Conservation (phyloP, 192 early-diverging fungal genomes). For the Podila epicladia region DNA sequence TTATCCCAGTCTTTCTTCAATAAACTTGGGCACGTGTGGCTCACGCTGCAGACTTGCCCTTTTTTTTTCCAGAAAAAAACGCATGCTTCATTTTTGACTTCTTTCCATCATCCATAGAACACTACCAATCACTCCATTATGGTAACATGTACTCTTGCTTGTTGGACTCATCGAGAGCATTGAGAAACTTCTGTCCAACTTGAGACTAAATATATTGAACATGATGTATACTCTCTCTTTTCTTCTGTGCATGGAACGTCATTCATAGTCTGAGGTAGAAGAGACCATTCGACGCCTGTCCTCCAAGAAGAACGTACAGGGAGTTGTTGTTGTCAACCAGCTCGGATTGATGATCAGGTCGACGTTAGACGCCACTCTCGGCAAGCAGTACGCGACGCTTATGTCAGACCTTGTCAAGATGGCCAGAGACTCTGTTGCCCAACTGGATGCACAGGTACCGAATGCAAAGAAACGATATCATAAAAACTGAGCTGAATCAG, state of each 20-base stretch:
- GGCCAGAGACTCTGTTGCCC: conserved; percentile 76
- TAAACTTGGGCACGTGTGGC: too few relatives aligned
- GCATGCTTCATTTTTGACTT: too few relatives aligned
- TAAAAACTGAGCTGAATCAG: too few relatives aligned
- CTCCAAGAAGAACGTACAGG: conserved; percentile 91
- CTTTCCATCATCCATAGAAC: too few relatives aligned
- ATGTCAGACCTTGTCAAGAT: conserved; percentile 86
- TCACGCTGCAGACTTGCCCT: too few relatives aligned
- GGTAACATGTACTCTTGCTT: too few relatives aligned
- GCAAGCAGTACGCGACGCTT: conserved; percentile 84
- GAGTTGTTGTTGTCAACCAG: conserved; percentile 90
- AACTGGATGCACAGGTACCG: conserved; percentile 85
- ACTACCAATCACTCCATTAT: too few relatives aligned
- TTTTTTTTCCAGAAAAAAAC: too few relatives aligned
- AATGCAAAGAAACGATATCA: too few relatives aligned
- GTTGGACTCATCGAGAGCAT: too few relatives aligned
- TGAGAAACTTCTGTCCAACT: too few relatives aligned
- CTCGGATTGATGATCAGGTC: conserved; percentile 93
- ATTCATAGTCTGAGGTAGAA: conserved; percentile 77
- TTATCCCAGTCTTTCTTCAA: background rate
- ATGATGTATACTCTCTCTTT: background rate
- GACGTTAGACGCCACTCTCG: conserved; percentile 82
- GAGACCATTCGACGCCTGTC: conserved; percentile 93
- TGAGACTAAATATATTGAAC: too few relatives aligned
- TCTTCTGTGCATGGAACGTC: background rate